Base-by-base conservation (phyloP, 768 basidiomycete genomes). In the Boletellus ananas region DNA sequence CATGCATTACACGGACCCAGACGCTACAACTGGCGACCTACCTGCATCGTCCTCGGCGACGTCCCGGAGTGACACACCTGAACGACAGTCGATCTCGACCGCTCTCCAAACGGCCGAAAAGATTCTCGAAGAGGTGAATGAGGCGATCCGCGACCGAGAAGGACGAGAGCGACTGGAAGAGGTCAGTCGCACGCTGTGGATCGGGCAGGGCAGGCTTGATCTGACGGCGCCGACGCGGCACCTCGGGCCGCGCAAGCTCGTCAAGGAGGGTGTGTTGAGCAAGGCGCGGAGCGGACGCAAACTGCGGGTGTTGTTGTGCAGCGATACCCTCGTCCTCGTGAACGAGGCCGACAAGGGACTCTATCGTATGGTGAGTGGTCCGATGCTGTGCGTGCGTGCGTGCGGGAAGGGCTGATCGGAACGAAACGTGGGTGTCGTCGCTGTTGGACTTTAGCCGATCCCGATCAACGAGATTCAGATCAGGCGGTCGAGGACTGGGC, bases 251-350 rank as follows among this genome's bases (percentile, higher is more conserved):
- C 77, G 95, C 16, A 78, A 74, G 58, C 75, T 99, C 10, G 51
- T 96, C 29, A 89, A 83, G 54, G 88, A 97, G 62, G 93, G 94
- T 0, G 52, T 74, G 3, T 64, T 96, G 11, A 70, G 74, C 57
- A 98, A 98, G 65, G 77, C 87, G 1, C 94, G 90, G 71, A 93
- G 91, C 52, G 85, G 90, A 4, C 74, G 87, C 44, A 89, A 81
- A 63, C 67, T 97, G 39, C 77, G 83, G 35, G 80, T 77, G 6
- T 84, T 93, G 67, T 67, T 98, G 54, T 97, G 94, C 61, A 95
- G 80, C 60, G 95, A 97, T 62, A 87, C 95, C 36, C 66, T 97
- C 41, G 83, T 97, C 3, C 74, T 98, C 49, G 85, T 91, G 17
- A 90, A 94, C 57, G 84, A 83, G 29, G 66, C 68, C 1, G 79